Conservation (phyloP, 768 basidiomycete genomes). For the Suillus decipiens region DNA sequence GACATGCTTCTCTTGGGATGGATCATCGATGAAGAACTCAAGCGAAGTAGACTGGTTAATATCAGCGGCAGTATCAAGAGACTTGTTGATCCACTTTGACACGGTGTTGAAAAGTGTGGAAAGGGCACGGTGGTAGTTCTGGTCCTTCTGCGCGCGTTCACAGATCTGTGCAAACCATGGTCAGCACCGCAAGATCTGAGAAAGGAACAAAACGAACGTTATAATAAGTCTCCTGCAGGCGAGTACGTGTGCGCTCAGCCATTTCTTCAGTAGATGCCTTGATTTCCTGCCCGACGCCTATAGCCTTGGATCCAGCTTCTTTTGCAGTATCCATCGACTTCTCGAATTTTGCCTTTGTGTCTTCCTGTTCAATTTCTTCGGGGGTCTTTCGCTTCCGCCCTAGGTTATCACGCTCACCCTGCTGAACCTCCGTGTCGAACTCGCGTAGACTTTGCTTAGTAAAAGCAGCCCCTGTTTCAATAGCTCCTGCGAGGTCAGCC, state of each 20-base stretch:
- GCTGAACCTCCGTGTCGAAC: conserved; percentile 58
- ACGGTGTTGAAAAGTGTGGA: conserved; percentile 57
- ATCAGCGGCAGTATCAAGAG: conserved; percentile 50
- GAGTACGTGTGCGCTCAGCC: conserved; percentile 40
- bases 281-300: conserved; percentile 52
- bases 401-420: conserved; percentile 57
- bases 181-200: neutral
- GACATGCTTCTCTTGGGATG: conserved; percentile 63
- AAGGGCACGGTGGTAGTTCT: conserved; percentile 57
- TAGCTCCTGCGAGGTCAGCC: conserved; percentile 63
- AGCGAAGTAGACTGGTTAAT: conserved; percentile 47
- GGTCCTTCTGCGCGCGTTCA: conserved; percentile 63
- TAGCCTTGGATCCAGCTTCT: conserved; percentile 54
- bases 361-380: conserved; percentile 44
- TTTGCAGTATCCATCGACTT: conserved; percentile 69
- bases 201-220: conserved; percentile 38
- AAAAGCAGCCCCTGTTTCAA: conserved; percentile 51
- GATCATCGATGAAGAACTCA: conserved; percentile 58
- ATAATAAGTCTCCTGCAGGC: conserved; percentile 53
- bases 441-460: conserved; percentile 56
- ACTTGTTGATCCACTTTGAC: conserved; percentile 56
- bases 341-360: conserved; percentile 59
- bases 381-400: conserved; percentile 54
- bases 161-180: conserved; percentile 45
- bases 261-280: conserved; percentile 45